Evolutionary conservation across 139 green algal species (phyloP).

Genomic region (Micromonas commoda): DNA sequence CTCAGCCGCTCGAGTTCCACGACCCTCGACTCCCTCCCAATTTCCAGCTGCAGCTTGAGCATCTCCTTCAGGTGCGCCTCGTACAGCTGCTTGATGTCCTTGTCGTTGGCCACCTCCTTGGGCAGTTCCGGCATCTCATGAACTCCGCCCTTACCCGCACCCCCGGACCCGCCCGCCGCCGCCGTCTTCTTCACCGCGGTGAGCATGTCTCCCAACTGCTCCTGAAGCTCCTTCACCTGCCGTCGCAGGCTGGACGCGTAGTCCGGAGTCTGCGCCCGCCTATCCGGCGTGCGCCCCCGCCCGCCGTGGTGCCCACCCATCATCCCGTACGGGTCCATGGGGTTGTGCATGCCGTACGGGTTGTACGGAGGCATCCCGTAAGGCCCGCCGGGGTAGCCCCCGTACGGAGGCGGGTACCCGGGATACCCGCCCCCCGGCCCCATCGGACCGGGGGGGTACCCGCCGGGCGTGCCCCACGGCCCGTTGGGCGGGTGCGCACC

Average conservation of each 20-base stretch:
- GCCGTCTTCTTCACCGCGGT: background rate
- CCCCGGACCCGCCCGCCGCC: too few species aligned
- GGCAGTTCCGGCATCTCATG: background rate
- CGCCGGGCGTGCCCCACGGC: too few species aligned
- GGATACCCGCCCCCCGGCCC: too few species aligned
- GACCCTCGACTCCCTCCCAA: conserved; percentile 35
- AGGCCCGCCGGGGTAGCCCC: too few species aligned
- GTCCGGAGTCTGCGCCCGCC: background rate
- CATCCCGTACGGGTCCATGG: background rate
- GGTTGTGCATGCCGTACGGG: background rate
- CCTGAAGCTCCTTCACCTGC: background rate
- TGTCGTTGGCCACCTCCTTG: background rate
- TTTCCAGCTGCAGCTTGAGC: conserved; percentile 25
- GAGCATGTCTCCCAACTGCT: background rate
- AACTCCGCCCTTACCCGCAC: background rate
- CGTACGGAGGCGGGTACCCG: too few species aligned
- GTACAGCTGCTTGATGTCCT: background rate
- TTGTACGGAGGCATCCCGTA: too few species aligned
- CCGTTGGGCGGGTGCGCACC: too few species aligned
- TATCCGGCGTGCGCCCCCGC: background rate
- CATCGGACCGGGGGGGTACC: too few species aligned
- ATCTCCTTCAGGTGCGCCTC: conserved; percentile 8
- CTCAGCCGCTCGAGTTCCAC: conserved; percentile 37
- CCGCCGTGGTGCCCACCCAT: background rate
- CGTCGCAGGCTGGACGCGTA: background rate